Percentiles rank a stretch among this genome's conserved stretches.
phyloP scores from a whole-genome alignment of 768 basidiomycete genomes.

The Leccinellum luteum region DNA sequence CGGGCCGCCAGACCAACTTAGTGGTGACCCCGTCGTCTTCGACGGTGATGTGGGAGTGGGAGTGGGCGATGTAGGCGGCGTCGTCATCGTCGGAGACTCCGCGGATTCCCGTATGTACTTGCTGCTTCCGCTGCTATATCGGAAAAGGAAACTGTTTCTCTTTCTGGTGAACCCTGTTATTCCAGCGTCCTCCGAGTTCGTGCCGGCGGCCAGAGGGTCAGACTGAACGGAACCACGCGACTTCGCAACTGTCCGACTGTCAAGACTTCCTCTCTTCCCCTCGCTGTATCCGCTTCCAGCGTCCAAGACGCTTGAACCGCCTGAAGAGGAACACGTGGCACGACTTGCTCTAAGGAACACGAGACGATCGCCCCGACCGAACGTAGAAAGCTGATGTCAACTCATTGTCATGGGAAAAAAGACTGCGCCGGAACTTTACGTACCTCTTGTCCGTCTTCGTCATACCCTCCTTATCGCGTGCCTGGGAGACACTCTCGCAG shows the following conservation, averaged over 20 bases:
- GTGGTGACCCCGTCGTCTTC: not conserved
- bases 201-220: not conserved
- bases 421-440: not conserved
- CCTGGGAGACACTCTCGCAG: not conserved
- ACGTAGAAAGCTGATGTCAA: not conserved
- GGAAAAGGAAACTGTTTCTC: not conserved
- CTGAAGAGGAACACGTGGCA: slow-evolving; percentile 12
- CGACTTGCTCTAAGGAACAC: slow-evolving; percentile 8
- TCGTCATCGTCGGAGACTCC: not conserved
- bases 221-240: slow-evolving; percentile 3
- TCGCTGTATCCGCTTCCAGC: not conserved
- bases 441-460: slow-evolving; percentile 7
- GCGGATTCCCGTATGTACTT: not conserved
- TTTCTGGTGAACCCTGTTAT: not conserved
- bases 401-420: not conserved
- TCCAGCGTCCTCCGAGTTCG: not conserved
- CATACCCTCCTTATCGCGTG: not conserved
- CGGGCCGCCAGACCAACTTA: not conserved
- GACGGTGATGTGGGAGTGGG: not conserved
- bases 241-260: not conserved
- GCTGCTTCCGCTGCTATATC: slow-evolving; percentile 1
- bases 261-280: not conserved
- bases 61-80: not conserved
- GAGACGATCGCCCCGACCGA: not conserved
- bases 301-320: not conserved